Conservation (phyloP, 768 basidiomycete species). For the button mushroom (Agaricus bisporus) region DNA sequence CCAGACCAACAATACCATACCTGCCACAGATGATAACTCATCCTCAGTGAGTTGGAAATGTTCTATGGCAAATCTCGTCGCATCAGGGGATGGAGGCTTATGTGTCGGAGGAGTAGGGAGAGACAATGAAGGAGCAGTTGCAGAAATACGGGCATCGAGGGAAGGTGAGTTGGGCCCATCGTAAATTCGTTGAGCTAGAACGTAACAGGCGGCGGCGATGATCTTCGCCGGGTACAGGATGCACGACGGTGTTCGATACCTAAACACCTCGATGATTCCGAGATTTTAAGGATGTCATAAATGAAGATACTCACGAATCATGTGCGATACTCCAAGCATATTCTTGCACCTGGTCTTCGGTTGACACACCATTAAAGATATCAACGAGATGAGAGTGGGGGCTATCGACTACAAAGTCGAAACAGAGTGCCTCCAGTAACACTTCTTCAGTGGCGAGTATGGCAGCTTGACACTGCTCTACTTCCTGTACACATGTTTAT, state of each 20-base stretch:
- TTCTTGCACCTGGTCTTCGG: constrained; percentile 50
- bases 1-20: constrained; percentile 27
- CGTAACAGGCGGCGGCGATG: constrained; percentile 71
- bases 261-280: constrained; percentile 22
- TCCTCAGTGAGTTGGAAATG: constrained; percentile 56
- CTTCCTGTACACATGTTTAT: constrained; percentile 44
- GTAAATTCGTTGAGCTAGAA: constrained; percentile 65
- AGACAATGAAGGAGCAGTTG: constrained; percentile 65
- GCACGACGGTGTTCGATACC: constrained; percentile 77
- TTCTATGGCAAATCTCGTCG: constrained; percentile 60
- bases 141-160: constrained; percentile 68
- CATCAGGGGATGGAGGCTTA: constrained; percentile 66
- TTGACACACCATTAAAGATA: constrained; percentile 53
- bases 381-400: constrained; percentile 75
- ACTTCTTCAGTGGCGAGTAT: constrained; percentile 76
- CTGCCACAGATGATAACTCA: constrained; percentile 55
- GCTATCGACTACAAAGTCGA: constrained; percentile 75
- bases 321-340: constrained; percentile 84
- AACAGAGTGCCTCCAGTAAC: constrained; percentile 77
- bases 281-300: not conserved
- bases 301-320: constrained; percentile 59
- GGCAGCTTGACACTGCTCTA: constrained; percentile 60
- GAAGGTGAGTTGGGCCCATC: constrained; percentile 74
- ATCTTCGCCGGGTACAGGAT: constrained; percentile 62
- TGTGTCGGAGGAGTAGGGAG: constrained; percentile 79